Evolutionary conservation across 169 alveolate genomes (phyloP).

Genomic region (Plasmodium sp.): DNA sequence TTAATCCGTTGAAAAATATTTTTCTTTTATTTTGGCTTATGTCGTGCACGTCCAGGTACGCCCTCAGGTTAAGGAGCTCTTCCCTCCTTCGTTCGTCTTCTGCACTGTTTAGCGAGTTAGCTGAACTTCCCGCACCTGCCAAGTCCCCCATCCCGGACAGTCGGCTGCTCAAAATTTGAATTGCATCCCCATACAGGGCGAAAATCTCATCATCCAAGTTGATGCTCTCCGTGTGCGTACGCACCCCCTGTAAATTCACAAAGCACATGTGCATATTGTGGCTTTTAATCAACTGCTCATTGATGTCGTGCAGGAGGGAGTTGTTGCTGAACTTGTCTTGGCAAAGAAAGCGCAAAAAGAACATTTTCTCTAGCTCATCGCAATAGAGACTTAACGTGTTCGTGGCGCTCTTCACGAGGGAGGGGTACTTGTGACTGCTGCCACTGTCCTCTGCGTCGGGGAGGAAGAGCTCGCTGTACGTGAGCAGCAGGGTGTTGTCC

Average conservation of each 20-base stretch:
- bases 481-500: conserved; percentile 26
- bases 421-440: not conserved
- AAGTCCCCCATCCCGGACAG: not conserved
- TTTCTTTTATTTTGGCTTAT: conserved; percentile 46
- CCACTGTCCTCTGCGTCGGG: not conserved
- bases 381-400: not conserved
- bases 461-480: conserved; percentile 33
- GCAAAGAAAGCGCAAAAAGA: not conserved
- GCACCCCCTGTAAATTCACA: not conserved
- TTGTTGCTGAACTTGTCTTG: conserved; percentile 7
- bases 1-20: not conserved
- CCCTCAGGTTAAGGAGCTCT: not conserved
- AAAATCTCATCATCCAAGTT: conserved; percentile 9
- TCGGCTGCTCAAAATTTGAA: not conserved
- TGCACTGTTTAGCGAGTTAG: not conserved
- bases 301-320: conserved; percentile 33
- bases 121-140: not conserved
- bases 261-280: conserved; percentile 14
- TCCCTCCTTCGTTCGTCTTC: not conserved
- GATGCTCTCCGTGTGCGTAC: not conserved
- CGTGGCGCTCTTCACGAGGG: not conserved
- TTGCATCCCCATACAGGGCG: conserved; percentile 2
- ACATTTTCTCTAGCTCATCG: not conserved
- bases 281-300: conserved; percentile 9
- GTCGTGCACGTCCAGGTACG: conserved; percentile 24